phyloP scores from a whole-genome alignment of 2,329 filamentous ascomycete species.

The Myotisia sp. region DNA sequence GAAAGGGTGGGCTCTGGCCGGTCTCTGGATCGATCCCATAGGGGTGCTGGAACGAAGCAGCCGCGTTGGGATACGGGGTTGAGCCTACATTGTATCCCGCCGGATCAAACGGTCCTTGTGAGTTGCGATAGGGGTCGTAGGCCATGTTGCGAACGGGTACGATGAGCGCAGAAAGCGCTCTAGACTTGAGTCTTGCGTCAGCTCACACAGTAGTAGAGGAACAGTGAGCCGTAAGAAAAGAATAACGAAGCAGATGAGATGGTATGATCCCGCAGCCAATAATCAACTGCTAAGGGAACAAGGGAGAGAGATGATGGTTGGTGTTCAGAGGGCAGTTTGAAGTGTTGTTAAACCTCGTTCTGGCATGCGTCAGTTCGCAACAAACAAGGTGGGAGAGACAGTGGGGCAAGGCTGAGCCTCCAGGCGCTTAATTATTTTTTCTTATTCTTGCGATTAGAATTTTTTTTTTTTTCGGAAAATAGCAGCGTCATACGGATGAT shows the following conservation, averaged over 20 bases:
- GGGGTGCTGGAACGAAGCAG: too few relatives aligned
- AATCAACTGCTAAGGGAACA: too few relatives aligned
- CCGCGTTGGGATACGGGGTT: too few relatives aligned
- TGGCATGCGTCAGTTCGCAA: too few relatives aligned
- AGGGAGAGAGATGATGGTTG: background rate
- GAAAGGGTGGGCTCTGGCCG: background rate
- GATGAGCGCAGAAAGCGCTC: background rate
- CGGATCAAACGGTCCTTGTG: constrained; percentile 19
- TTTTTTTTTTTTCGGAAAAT: too few relatives aligned
- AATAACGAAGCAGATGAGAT: too few relatives aligned
- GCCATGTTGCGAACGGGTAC: constrained; percentile 20
- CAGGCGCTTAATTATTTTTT: too few relatives aligned
- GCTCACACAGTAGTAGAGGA: too few relatives aligned
- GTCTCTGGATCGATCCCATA: background rate
- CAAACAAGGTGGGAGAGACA: background rate
- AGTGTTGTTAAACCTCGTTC: background rate
- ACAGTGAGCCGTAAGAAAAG: too few relatives aligned
- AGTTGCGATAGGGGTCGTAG: constrained; percentile 29
- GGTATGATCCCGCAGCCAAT: too few relatives aligned
- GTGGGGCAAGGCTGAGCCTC: background rate
- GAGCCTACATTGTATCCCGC: constrained; percentile 10
- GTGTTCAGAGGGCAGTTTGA: background rate
- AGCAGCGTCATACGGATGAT: too few relatives aligned
- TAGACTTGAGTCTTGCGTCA: background rate
- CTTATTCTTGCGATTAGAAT: too few relatives aligned